Evolutionary conservation across 768 basidiomycete genomes (phyloP).

Genomic region (Lyophyllum semitale): DNA sequence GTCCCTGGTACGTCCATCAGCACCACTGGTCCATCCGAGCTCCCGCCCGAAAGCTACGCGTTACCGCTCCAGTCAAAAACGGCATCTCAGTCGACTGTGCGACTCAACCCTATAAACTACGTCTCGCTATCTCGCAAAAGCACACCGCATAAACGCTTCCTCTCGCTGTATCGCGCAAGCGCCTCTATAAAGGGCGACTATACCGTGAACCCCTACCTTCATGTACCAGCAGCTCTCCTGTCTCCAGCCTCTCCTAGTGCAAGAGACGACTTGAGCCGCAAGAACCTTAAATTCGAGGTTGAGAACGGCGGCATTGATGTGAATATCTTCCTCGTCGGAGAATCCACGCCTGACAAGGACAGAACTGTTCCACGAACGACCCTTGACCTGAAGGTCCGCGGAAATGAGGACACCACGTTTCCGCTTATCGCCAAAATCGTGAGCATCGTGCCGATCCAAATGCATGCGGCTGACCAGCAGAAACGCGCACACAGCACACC

Average conservation of each 20-base stretch:
- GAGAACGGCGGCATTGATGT: conserved; percentile 43
- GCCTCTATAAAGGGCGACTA: conserved; percentile 36
- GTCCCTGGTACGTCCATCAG: conserved; percentile 10
- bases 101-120: conserved; percentile 29
- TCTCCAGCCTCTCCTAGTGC: conserved; percentile 21
- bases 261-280: conserved; percentile 27
- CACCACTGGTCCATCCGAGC: conserved; percentile 1
- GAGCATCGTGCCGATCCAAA: conserved; percentile 12
- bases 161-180: conserved; percentile 18
- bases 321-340: conserved; percentile 38
- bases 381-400: conserved; percentile 32
- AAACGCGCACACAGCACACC: conserved; percentile 29
- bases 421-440: conserved; percentile 41
- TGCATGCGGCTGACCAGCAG: background rate
- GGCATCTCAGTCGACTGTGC: background rate
- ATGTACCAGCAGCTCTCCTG: conserved; percentile 38
- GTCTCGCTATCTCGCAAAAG: conserved; percentile 33
- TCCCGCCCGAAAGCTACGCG: background rate
- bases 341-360: conserved; percentile 5
- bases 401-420: conserved; percentile 24
- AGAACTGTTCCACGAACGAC: conserved; percentile 24
- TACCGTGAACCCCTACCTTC: conserved; percentile 42
- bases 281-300: conserved; percentile 42
- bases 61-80: background rate
- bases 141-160: conserved; percentile 17